Evolutionary conservation across 345 rosid genomes (phyloP), one percentile per base, ranked within the genome.

Genomic region (Rhodamnia argentea): DNA sequence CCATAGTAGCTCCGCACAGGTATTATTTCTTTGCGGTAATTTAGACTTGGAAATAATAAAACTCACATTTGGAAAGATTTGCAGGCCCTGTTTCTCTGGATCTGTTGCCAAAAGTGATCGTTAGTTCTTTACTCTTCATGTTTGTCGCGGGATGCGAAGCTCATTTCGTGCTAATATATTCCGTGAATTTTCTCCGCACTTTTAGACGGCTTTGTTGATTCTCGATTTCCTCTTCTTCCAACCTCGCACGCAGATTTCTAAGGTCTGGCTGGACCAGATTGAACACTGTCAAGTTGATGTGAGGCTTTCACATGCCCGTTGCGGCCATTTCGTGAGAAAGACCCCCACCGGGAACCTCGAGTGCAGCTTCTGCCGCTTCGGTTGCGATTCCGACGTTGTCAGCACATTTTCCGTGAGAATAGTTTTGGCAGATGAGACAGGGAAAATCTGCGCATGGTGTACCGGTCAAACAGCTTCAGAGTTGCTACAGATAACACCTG

Each of bases 401-500:
- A 93, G 96, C 87, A 87, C 92, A 24, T 97, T 97, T 90, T 89
- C 93, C 88, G 87, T 97, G 89, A 92, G 89, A 90, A 92, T 95
- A 88, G 90, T 94, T 84, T 91, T 97, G 37, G 93, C 97, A 20
- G 98, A 96, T 60, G 92, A 94, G 50, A 90, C 76, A 86, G 89
- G 88, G 52, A 95, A 92, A 90, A 83, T 93, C 70, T 86, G 90
- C 85, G 95, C 94, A 40, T 95, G 98, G 98, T 94, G 98, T 84
- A 90, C 92, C 0, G 97, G 98, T 87, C 96, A 94, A 88, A 95
- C 98, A 16, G 99, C 99, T 53, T 85, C 92, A 50, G 99, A 93
- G 92, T 90, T 97, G 88, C 94, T 97, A 89, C 95, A 97, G 89
- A 95, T 97, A 62, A 94, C 99, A 51, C 92, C 99, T 2, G 94